These are phyloP conservation scores for thale cress (Arabidopsis thaliana) DNA, from an alignment of 345 rosid species.

Conservation along the genomic window DNA sequence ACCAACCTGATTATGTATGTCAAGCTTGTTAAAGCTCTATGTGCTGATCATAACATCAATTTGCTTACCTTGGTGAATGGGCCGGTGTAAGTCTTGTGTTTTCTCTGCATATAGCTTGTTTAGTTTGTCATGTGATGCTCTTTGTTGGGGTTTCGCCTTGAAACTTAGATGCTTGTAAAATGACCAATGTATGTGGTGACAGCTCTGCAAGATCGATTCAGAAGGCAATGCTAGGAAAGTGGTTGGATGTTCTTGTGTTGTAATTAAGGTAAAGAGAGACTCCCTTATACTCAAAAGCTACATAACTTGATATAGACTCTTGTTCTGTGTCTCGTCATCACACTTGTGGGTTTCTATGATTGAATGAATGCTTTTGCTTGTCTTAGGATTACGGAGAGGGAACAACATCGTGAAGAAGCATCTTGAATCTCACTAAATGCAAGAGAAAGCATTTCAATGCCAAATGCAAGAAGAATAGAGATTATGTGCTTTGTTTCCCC, in stretches of 20 bases:
- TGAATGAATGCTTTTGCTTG: constrained; percentile 12
- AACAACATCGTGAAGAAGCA: constrained; percentile 37
- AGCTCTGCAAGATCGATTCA: constrained; percentile 82
- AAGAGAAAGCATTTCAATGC: constrained; percentile 4
- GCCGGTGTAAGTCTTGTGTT: constrained; percentile 68
- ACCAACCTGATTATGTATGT: constrained; percentile 76
- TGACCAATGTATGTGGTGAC: constrained; percentile 19
- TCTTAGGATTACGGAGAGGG: constrained; percentile 57
- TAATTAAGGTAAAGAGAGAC: constrained; percentile 59
- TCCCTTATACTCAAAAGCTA: not conserved
- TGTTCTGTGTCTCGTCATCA: not conserved
- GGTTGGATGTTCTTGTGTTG: constrained; percentile 81
- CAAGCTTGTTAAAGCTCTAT: constrained; percentile 74
- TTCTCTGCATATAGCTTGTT: not conserved
- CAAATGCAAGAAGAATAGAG: not conserved
- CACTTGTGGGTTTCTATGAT: not conserved
- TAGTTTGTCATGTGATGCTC: not conserved
- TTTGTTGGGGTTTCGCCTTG: not conserved
- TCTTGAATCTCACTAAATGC: constrained; percentile 35
- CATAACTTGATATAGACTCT: not conserved
- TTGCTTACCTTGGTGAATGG: constrained; percentile 84
- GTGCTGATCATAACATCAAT: constrained; percentile 69
- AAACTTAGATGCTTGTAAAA: not conserved
- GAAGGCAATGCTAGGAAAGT: constrained; percentile 88
- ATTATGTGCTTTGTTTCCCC: not conserved